A percentile compares a stretch with the other conserved stretches of the same genome.
Conservation (phyloP, 495 filamentous ascomycete species). For the Daldinia bambusicola region DNA sequence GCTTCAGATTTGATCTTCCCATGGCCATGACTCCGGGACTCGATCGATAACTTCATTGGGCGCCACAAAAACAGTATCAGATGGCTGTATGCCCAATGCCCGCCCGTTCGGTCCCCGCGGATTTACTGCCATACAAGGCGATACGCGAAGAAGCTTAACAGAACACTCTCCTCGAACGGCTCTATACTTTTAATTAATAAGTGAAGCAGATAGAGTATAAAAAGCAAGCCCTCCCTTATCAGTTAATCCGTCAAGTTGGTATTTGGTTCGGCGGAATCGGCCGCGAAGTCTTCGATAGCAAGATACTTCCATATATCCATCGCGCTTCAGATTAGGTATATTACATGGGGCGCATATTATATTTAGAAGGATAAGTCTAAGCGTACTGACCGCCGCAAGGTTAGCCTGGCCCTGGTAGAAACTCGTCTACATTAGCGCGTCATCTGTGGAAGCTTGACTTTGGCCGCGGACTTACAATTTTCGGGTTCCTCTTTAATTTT, state of each 20-base stretch:
- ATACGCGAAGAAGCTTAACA: slow-evolving; percentile 4
- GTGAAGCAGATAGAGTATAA: neutral
- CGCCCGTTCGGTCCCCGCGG: slow-evolving; percentile 28
- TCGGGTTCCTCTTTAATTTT: neutral
- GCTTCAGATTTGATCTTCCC: slow-evolving; percentile 40
- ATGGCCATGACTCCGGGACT: slow-evolving; percentile 40
- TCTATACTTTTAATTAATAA: neutral
- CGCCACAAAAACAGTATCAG: slow-evolving; percentile 24
- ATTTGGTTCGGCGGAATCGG: neutral
- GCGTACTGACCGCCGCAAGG: slow-evolving; percentile 23
- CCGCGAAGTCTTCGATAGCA: neutral
- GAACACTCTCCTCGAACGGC: neutral
- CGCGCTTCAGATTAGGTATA: neutral
- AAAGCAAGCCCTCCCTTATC: neutral
- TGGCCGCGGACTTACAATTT: neutral
- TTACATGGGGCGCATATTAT: slow-evolving; percentile 18
- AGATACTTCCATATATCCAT: neutral
- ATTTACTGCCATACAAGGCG: slow-evolving; percentile 28
- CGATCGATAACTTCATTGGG: slow-evolving; percentile 31
- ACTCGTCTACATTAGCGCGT: slow-evolving; percentile 17
- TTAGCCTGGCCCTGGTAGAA: slow-evolving; percentile 23
- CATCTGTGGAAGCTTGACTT: slow-evolving; percentile 15
- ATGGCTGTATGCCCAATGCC: slow-evolving; percentile 23
- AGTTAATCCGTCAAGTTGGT: neutral
- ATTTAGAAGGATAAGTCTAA: slow-evolving; percentile 33